phyloP scores from a whole-genome alignment of 177 flowering plant species.

The Telopea speciosissima region DNA sequence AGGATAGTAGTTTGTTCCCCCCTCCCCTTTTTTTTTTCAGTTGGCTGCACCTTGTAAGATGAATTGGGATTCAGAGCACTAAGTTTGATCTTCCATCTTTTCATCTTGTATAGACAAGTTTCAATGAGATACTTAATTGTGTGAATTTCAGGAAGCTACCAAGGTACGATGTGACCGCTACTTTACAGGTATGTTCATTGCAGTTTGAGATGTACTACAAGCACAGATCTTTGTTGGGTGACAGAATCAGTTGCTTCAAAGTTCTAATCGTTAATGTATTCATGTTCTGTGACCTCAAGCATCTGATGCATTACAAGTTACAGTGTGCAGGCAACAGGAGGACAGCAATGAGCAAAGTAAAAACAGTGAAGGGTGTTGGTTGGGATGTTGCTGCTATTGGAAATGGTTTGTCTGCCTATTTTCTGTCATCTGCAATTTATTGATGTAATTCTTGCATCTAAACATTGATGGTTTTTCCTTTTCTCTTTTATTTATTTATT shows the following conservation, averaged over 20 bases:
- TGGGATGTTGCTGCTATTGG: constrained; percentile 96
- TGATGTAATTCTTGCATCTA: neutral
- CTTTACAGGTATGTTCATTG: constrained; percentile 63
- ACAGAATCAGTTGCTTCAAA: neutral
- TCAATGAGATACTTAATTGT: constrained; percentile 9
- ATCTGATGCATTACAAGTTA: constrained; percentile 7
- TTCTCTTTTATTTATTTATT: too few relatives aligned
- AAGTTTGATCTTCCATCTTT: neutral
- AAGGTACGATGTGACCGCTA: constrained; percentile 81
- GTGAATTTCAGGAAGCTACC: constrained; percentile 61
- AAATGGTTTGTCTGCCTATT: constrained; percentile 56
- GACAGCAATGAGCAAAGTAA: constrained; percentile 89
- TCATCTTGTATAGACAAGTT: constrained; percentile 1
- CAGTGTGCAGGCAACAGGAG: constrained; percentile 99
- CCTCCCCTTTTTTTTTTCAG: neutral
- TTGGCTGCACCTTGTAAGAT: too few relatives aligned
- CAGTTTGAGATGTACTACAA: neutral
- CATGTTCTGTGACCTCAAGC: constrained; percentile 3
- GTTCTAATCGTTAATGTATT: neutral
- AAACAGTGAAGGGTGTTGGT: constrained; percentile 88
- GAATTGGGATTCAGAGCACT: neutral
- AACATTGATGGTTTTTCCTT: too few relatives aligned
- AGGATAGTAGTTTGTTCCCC: neutral
- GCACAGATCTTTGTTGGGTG: neutral
- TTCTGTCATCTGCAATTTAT: neutral